phyloP scores from a whole-genome alignment of 2,329 filamentous ascomycete genomes.

The Sporothrix pseudoabietina region DNA sequence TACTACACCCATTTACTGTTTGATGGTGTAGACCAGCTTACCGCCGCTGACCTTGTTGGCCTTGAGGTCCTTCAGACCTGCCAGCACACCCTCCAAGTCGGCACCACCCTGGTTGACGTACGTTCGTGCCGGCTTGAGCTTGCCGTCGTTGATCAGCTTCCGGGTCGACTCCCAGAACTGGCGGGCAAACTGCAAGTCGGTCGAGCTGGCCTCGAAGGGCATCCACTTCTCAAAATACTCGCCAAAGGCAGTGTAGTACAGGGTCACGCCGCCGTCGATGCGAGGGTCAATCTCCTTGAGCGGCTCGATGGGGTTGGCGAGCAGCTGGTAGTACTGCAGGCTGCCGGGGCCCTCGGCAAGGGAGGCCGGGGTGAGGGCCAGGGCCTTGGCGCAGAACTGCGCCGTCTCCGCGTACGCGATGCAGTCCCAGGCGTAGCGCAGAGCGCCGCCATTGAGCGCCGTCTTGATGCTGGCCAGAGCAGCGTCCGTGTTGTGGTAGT shows the following conservation, averaged over 20 bases:
- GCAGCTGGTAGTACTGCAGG: conserved; percentile 32
- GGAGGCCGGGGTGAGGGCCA: conserved; percentile 23
- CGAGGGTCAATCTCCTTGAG: conserved; percentile 51
- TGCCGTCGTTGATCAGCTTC: conserved; percentile 41
- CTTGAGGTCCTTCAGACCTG: conserved; percentile 41
- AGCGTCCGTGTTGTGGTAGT: conserved; percentile 45
- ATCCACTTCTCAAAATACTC: conserved; percentile 38
- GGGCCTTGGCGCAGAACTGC: conserved; percentile 39
- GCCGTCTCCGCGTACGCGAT: conserved; percentile 38
- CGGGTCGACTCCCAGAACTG: conserved; percentile 42
- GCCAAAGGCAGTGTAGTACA: conserved; percentile 43
- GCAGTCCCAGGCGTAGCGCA: conserved; percentile 45
- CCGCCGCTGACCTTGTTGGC: conserved; percentile 43
- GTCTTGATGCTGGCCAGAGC: conserved; percentile 35
- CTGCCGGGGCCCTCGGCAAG: not conserved
- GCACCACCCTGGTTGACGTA: conserved; percentile 38
- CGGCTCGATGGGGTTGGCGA: conserved; percentile 19
- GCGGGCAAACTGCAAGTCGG: conserved; percentile 42
- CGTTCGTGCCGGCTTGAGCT: conserved; percentile 41
- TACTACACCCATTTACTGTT: not conserved
- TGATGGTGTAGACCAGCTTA: conserved; percentile 45
- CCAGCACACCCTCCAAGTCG: conserved; percentile 41
- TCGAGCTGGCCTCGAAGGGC: conserved; percentile 31
- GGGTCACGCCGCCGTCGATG: conserved; percentile 35
- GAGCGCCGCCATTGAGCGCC: conserved; percentile 37